These are phyloP conservation scores for Teunomyces aglyptinius DNA, from an alignment of 805 yeast genomes.

Conservation along the genomic window DNA sequence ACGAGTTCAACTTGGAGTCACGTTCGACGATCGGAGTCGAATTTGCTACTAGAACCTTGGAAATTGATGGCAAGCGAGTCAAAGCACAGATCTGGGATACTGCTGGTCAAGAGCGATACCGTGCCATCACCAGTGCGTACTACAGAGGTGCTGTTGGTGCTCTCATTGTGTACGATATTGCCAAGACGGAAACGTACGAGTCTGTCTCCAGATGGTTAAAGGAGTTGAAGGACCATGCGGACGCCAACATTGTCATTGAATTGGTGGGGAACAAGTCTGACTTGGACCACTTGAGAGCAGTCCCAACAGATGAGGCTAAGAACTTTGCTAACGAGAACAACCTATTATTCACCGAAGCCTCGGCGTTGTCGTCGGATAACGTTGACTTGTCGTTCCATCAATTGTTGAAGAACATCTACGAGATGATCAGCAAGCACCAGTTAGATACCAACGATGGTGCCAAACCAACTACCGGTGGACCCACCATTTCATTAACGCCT, in stretches of 20 bases:
- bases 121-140: slow-evolving; percentile 96
- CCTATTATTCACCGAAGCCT: slow-evolving; percentile 90
- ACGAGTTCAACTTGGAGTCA: slow-evolving; percentile 92
- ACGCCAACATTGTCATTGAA: slow-evolving; percentile 92
- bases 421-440: slow-evolving; percentile 91
- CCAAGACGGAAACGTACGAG: slow-evolving; percentile 85
- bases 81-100: slow-evolving; percentile 98
- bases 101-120: slow-evolving; percentile 97
- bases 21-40: slow-evolving; percentile 97
- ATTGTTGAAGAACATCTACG: slow-evolving; percentile 87
- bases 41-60: slow-evolving; percentile 94
- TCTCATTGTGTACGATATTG: slow-evolving; percentile 88
- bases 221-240: slow-evolving; percentile 87
- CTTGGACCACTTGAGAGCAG: slow-evolving; percentile 89
- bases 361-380: slow-evolving; percentile 90
- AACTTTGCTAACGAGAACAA: slow-evolving; percentile 91
- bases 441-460: slow-evolving; percentile 76
- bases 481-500: slow-evolving; percentile 89
- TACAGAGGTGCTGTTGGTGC: slow-evolving; percentile 99
- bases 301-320: slow-evolving; percentile 96
- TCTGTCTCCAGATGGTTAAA: slow-evolving; percentile 86
- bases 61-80: slow-evolving; percentile 77
- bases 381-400: slow-evolving; percentile 95
- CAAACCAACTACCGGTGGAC: slow-evolving; percentile 72
- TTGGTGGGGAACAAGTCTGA: slow-evolving; percentile 91